These are phyloP conservation scores for Ogataea zsoltii DNA, from an alignment of 805 yeast genomes.

Conservation along the genomic window DNA sequence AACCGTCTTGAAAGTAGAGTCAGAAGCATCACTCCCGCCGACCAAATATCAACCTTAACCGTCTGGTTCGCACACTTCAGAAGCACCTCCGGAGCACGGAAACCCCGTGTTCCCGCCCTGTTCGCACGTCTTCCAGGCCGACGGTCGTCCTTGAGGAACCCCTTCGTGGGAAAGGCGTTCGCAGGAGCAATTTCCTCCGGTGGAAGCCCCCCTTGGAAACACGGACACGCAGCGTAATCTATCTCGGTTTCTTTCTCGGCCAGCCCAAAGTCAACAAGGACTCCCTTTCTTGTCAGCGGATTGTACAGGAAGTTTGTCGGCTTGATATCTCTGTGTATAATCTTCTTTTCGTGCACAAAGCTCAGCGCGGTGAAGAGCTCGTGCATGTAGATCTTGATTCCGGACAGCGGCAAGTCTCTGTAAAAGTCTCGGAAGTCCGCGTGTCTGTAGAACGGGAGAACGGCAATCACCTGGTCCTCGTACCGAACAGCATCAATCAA, in stretches of 20 bases:
- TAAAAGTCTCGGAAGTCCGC: constrained; percentile 87
- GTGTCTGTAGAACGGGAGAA: constrained; percentile 87
- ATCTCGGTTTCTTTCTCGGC: constrained; percentile 63
- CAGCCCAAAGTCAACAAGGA: constrained; percentile 87
- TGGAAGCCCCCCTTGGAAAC: constrained; percentile 43
- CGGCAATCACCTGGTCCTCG: constrained; percentile 92
- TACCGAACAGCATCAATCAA: constrained; percentile 81
- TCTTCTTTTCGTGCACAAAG: constrained; percentile 73
- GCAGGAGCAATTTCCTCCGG: constrained; percentile 33
- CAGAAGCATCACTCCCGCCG: constrained; percentile 84
- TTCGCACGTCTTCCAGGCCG: constrained; percentile 91
- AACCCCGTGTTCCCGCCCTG: constrained; percentile 95
- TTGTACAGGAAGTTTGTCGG: constrained; percentile 72
- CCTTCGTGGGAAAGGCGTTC: constrained; percentile 46
- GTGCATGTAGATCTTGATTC: constrained; percentile 77
- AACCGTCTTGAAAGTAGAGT: constrained; percentile 78
- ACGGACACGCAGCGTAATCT: constrained; percentile 51
- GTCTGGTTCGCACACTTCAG: constrained; percentile 84
- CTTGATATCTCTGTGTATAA: constrained; percentile 92
- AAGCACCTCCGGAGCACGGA: constrained; percentile 91
- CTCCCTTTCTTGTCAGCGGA: constrained; percentile 68
- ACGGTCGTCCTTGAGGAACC: constrained; percentile 84
- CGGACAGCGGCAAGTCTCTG: constrained; percentile 73
- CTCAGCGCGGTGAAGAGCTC: constrained; percentile 76
- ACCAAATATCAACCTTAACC: constrained; percentile 85